phyloP scores from a whole-genome alignment of 1,284 basidiomycete species.

The Rhodotorula glutinis region DNA sequence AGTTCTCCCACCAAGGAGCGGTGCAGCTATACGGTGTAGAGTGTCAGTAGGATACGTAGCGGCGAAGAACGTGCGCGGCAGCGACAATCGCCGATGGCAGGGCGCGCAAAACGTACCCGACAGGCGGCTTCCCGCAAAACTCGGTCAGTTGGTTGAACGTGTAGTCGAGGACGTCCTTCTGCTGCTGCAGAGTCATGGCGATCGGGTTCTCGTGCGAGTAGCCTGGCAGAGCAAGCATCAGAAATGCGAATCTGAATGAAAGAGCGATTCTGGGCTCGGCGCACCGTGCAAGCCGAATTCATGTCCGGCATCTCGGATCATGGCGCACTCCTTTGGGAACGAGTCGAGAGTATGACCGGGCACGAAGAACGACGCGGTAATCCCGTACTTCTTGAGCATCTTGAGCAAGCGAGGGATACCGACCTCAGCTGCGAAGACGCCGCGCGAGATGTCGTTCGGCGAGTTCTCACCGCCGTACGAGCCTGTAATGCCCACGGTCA shows the following conservation, averaged over 20 bases:
- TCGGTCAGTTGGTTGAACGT: conserved; percentile 64
- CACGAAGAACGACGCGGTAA: conserved; percentile 70
- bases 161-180: conserved; percentile 67
- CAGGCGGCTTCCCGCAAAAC: conserved; percentile 64
- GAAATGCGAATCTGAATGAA: too few relatives aligned
- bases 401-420: conserved; percentile 65
- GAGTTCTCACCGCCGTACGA: conserved; percentile 68
- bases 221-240: conserved; percentile 40
- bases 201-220: conserved; percentile 73
- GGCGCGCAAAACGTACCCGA: too few relatives aligned
- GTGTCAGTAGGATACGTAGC: too few relatives aligned
- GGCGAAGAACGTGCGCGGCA: too few relatives aligned
- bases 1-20: conserved; percentile 75
- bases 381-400: conserved; percentile 66
- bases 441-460: conserved; percentile 63
- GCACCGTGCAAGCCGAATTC: conserved; percentile 64
- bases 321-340: conserved; percentile 63
- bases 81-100: too few relatives aligned
- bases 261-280: neutral
- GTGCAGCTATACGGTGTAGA: conserved; percentile 46
- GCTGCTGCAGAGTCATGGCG: conserved; percentile 63
- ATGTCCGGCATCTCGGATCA: conserved; percentile 65
- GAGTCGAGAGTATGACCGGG: conserved; percentile 64
- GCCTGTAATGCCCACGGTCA: conserved; percentile 49
- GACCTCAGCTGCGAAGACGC: conserved; percentile 70